Conservation (phyloP, 192 early-diverging fungal species). For the Diversispora epigaea region DNA sequence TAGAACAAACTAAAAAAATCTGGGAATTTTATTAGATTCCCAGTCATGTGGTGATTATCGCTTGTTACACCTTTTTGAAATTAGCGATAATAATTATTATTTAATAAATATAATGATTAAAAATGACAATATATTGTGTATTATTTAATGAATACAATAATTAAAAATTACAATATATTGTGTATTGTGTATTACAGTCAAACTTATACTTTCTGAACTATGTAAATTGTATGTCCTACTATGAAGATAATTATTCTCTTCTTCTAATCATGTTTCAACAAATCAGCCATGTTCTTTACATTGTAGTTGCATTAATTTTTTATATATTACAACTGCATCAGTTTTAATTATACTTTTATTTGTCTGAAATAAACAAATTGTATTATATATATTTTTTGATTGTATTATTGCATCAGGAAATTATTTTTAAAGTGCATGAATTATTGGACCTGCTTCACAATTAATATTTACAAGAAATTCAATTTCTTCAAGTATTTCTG, state of each 20-base stretch:
- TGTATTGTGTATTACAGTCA: too few relatives aligned
- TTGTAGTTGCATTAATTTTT: slow-evolving; percentile 14
- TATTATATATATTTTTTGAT: background rate
- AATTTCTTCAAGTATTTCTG: background rate
- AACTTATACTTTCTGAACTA: too few relatives aligned
- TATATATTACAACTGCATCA: background rate
- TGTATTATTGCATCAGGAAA: background rate
- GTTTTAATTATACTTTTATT: background rate
- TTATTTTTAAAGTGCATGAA: background rate
- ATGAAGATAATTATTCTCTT: background rate
- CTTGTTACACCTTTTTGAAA: too few relatives aligned
- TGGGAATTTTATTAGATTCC: too few relatives aligned
- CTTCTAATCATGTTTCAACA: background rate
- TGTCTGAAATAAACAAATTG: background rate
- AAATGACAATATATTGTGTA: too few relatives aligned
- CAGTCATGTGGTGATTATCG: too few relatives aligned
- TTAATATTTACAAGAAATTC: background rate
- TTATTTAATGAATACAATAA: too few relatives aligned
- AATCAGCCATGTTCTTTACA: background rate
- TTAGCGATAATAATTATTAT: too few relatives aligned
- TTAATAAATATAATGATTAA: too few relatives aligned
- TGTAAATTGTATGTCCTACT: too few relatives aligned
- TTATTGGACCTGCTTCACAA: background rate
- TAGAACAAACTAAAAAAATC: too few relatives aligned
- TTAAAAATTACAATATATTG: too few relatives aligned